Percentiles rank a stretch among this genome's conserved stretches.
Conservation (phyloP, 73 alveolate genomes). For the Paramecium bursaria region DNA sequence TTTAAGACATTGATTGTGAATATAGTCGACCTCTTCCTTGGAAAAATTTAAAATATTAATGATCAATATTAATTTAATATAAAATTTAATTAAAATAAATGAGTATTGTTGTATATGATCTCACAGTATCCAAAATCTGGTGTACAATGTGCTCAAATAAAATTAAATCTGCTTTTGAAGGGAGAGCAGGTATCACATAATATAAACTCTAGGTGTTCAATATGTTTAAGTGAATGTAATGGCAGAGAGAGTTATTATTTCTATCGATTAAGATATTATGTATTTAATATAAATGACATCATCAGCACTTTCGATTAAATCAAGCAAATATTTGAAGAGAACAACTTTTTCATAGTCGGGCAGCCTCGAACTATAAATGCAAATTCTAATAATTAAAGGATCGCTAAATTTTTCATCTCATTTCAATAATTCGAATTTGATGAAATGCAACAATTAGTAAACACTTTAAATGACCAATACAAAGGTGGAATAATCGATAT, state of each 20-base stretch:
- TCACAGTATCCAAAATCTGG: conserved; percentile 53
- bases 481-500: conserved; percentile 5
- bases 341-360: conserved; percentile 40
- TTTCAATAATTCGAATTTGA: not conserved
- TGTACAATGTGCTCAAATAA: conserved; percentile 55
- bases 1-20: no score
- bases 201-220: conserved; percentile 8
- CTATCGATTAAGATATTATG: conserved; percentile 11
- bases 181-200: not conserved
- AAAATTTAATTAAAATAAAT: no score
- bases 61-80: no score
- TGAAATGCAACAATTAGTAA: not conserved
- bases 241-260: conserved; percentile 54
- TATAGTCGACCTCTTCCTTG: no score
- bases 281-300: not conserved
- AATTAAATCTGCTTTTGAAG: conserved; percentile 51
- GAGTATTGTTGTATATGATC: conserved; percentile 47
- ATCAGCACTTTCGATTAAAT: not conserved
- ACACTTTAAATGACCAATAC: not conserved
- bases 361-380: conserved; percentile 30
- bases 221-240: conserved; percentile 47
- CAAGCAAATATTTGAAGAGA: conserved; percentile 6
- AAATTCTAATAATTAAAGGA: conserved; percentile 13
- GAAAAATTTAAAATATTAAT: no score
- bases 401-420: conserved; percentile 14